Conservation (phyloP, 1,284 basidiomycete species). For the Cryptococcus sp. region DNA sequence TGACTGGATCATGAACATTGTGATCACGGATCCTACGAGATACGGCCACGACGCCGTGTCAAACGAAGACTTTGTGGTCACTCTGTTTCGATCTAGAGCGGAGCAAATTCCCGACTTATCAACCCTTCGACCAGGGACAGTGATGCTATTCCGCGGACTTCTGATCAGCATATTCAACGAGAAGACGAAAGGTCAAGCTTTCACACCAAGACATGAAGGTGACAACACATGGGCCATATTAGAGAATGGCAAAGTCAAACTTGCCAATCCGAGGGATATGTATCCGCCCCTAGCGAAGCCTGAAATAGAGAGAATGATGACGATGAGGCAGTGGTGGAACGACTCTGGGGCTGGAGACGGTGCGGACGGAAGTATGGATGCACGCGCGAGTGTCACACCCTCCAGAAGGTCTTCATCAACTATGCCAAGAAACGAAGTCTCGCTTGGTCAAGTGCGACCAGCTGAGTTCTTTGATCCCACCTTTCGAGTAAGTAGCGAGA, state of each 20-base stretch:
- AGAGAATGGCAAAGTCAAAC: conserved; percentile 11
- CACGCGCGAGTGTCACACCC: not conserved
- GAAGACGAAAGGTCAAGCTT: conserved; percentile 35
- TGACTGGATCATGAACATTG: conserved; percentile 22
- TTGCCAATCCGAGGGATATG: conserved; percentile 1
- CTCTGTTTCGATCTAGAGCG: conserved; percentile 26
- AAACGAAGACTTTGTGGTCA: conserved; percentile 32
- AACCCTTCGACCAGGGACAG: conserved; percentile 10
- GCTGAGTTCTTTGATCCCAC: conserved; percentile 22
- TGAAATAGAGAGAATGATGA: conserved; percentile 14
- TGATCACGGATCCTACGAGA: conserved; percentile 34
- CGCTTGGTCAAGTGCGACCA: conserved; percentile 7
- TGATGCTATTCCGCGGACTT: conserved; percentile 27
- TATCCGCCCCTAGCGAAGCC: not conserved
- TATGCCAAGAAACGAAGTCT: not conserved
- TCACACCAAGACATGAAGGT: not conserved
- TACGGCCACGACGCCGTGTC: conserved; percentile 2
- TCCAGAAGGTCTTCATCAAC: not conserved
- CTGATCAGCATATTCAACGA: conserved; percentile 24
- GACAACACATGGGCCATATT: conserved; percentile 21
- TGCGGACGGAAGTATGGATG: not conserved
- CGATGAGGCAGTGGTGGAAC: conserved; percentile 11
- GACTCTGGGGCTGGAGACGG: not conserved
- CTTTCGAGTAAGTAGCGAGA: conserved; percentile 27
- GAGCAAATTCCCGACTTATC: conserved; percentile 18